Percentiles rank a stretch among this genome's conserved stretches.
These are phyloP conservation scores for Grigorovia transvaalensis DNA, from an alignment of 805 yeast species.

Conservation along the genomic window DNA sequence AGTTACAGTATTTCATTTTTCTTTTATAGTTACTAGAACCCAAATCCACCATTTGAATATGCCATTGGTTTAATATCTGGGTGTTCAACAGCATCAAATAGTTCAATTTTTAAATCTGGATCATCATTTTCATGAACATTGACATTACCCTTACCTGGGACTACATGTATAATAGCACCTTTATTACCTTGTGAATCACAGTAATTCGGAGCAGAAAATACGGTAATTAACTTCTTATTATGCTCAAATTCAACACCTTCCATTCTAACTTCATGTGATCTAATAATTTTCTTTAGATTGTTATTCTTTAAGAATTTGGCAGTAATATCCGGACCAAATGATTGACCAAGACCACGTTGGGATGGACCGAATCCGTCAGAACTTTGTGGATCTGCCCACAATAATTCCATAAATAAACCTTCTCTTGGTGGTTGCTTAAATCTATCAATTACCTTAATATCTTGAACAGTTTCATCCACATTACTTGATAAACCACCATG, in stretches of 20 bases:
- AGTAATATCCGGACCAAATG: constrained; percentile 95
- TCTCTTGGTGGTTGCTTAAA: constrained; percentile 82
- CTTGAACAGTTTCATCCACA: constrained; percentile 59
- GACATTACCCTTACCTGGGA: constrained; percentile 27
- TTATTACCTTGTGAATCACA: constrained; percentile 86
- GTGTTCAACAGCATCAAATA: constrained; percentile 77
- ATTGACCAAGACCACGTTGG: constrained; percentile 90
- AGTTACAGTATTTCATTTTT: not conserved
- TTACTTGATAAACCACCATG: constrained; percentile 92
- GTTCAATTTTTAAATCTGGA: constrained; percentile 41
- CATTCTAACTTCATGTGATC: constrained; percentile 95
- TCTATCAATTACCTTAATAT: constrained; percentile 61
- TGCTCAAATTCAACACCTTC: constrained; percentile 86
- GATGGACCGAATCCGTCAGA: constrained; percentile 72
- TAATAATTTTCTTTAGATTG: constrained; percentile 63
- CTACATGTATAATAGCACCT: constrained; percentile 80
- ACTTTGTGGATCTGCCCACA: constrained; percentile 95
- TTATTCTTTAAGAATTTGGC: constrained; percentile 63
- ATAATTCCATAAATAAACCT: constrained; percentile 89
- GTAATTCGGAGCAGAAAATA: constrained; percentile 97
- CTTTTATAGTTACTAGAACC: constrained; percentile 12
- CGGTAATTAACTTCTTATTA: constrained; percentile 75
- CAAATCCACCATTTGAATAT: constrained; percentile 47
- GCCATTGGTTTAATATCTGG: constrained; percentile 95
- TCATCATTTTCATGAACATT: constrained; percentile 37